Evolutionary conservation across 768 basidiomycete species (phyloP).

Genomic region (Favolaschia claudopus): DNA sequence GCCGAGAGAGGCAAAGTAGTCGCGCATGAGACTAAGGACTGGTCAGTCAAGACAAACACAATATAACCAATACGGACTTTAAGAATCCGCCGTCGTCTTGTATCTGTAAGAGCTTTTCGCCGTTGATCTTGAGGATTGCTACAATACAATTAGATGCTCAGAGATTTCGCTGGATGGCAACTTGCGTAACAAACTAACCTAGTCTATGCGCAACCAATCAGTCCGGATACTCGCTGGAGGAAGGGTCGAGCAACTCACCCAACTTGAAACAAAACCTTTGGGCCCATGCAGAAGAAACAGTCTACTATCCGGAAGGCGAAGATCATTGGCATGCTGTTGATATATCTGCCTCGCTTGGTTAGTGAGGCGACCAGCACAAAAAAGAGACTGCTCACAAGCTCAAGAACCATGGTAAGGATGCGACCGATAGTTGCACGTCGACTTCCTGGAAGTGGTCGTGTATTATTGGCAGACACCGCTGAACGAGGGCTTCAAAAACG

Average conservation of each 20-base stretch:
- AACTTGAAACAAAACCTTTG: conserved; percentile 98
- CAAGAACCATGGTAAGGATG: conserved; percentile 97
- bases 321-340: conserved; percentile 96
- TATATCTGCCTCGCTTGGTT: conserved; percentile 57
- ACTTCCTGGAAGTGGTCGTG: conserved; percentile 90
- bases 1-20: conserved; percentile 92
- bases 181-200: conserved; percentile 49
- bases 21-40: conserved; percentile 81
- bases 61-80: conserved; percentile 59
- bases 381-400: conserved; percentile 72
- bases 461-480: conserved; percentile 89
- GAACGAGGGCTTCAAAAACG: conserved; percentile 94
- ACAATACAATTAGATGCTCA: conserved; percentile 10
- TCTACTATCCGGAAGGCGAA: conserved; percentile 98
- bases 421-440: conserved; percentile 96
- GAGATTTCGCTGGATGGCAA: neutral
- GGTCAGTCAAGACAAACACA: neutral
- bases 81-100: conserved; percentile 98
- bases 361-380: neutral
- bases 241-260: conserved; percentile 64
- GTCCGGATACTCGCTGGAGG: neutral
- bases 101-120: conserved; percentile 87
- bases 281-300: conserved; percentile 99
- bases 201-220: conserved; percentile 33
- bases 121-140: conserved; percentile 99